Base-by-base conservation (phyloP, 306 rosid species). In the Geum urbanum region DNA sequence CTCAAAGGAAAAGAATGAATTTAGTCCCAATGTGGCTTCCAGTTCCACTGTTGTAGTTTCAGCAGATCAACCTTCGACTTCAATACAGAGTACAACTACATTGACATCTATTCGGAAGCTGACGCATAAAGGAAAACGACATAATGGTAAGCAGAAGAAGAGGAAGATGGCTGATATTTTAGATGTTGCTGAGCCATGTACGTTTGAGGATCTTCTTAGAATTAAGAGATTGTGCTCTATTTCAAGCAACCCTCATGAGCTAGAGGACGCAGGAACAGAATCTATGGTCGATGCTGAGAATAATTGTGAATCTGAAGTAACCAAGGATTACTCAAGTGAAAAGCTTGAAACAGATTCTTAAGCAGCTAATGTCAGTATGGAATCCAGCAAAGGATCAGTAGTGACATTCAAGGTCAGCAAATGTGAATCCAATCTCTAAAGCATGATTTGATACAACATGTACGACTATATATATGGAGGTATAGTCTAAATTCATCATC, bases 141-240 rank as follows among this genome's bases (percentile, higher is more conserved):
- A 72, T 40, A 77, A 41, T 57, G 84, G 77, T 59, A 81, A 75
- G 76, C 73, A 62, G 39, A 88, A 83, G 88, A 85, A 79, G 70
- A 70, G 84, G 32, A 77, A 80, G 2, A 75, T 88, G 85, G 83
- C 62, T 52, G 85, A 82, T 56, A 79, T 88, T 65, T 77, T 88
- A 69, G 76, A 80, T 4, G 82, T 15, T 8, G 86, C 92, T n/a
- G 48, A 72, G 73, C 79, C 62, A 43, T 71, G 83, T 66, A 75
- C 81, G 15, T 16, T 8, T n/a, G 85, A 85, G 54, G 86, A 85
- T 47, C 84, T 72, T 22, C 18, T 69, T 59, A 66, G 69, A 75
- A 73, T 78, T 19, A 76, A 78, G 75, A 71, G 58, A 72, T 74
- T 85, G 52, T 75, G 47, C 37, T 67, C 74, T 59, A 18, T 74